phyloP scores from a whole-genome alignment of 176 grass and related monocot genomes.

The Zea luxurians region DNA sequence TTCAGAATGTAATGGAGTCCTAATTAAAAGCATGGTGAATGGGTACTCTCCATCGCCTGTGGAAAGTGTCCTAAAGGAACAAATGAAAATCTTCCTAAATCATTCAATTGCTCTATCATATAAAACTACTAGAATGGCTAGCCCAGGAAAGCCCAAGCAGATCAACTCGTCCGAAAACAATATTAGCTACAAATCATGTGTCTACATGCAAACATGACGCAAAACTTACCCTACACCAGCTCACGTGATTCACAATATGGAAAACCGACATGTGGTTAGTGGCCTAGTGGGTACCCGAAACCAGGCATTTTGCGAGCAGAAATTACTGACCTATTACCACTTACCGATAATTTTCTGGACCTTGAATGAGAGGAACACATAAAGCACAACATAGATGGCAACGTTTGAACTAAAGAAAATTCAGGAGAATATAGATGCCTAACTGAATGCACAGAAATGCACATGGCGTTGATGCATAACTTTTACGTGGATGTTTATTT shows the following conservation, averaged over 20 bases:
- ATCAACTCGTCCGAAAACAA: not conserved
- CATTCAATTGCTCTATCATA: conserved; percentile 4
- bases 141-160: not conserved
- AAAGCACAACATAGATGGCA: not conserved
- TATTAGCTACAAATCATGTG: not conserved
- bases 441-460: not conserved
- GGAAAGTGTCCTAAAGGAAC: not conserved
- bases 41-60: not conserved
- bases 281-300: not conserved
- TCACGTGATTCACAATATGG: not conserved
- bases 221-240: conserved; percentile 2
- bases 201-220: conserved; percentile 6
- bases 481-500: not conserved
- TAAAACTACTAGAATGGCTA: not conserved
- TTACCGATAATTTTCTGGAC: not conserved
- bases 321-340: too few relatives aligned
- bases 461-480: not conserved
- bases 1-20: not conserved
- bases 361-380: not conserved
- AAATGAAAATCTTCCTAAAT: not conserved
- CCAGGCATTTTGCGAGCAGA: not conserved
- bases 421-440: not conserved
- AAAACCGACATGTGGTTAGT: not conserved
- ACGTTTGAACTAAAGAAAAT: not conserved
- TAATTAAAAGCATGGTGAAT: not conserved